Evolutionary conservation across 495 filamentous ascomycete species (phyloP).

Genomic region (Neurospora sp.): DNA sequence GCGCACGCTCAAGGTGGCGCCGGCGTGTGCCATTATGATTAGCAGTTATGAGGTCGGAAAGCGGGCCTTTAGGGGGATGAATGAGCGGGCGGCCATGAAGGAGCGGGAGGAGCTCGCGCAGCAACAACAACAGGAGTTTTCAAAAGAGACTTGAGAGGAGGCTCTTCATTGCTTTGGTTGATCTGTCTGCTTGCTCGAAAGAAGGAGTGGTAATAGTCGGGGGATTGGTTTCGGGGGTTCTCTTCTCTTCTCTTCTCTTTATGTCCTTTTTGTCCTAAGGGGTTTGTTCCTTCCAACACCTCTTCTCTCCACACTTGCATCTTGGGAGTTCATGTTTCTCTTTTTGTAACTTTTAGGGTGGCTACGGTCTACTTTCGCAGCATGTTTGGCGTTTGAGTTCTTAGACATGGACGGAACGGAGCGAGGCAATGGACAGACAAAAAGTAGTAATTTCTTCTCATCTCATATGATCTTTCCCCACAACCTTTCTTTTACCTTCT

Average conservation of each 20-base stretch:
- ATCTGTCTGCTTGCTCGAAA: neutral
- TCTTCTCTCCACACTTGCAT: neutral
- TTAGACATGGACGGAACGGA: neutral
- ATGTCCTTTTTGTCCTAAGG: neutral
- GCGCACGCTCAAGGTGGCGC: slow-evolving; percentile 86
- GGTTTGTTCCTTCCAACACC: neutral
- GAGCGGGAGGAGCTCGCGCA: neutral
- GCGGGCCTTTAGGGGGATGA: slow-evolving; percentile 69
- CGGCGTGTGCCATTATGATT: slow-evolving; percentile 99
- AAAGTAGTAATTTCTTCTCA: neutral
- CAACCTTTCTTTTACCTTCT: neutral
- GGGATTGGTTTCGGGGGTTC: neutral
- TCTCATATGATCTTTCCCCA: neutral
- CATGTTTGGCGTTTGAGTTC: slow-evolving; percentile 15
- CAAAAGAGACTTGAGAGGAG: neutral
- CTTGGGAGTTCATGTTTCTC: neutral
- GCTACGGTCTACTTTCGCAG: neutral
- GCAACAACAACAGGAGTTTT: neutral
- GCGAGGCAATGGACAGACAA: neutral
- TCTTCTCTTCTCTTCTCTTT: neutral
- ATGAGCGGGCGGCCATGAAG: slow-evolving; percentile 45
- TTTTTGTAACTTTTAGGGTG: neutral
- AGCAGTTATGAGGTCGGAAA: slow-evolving; percentile 95
- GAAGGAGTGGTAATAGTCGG: neutral
- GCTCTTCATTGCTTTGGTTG: neutral